Percentiles rank a stretch among this genome's conserved stretches.
These are phyloP conservation scores for Rosa lucieae DNA, from an alignment of 306 rosid genomes.

Conservation along the genomic window DNA sequence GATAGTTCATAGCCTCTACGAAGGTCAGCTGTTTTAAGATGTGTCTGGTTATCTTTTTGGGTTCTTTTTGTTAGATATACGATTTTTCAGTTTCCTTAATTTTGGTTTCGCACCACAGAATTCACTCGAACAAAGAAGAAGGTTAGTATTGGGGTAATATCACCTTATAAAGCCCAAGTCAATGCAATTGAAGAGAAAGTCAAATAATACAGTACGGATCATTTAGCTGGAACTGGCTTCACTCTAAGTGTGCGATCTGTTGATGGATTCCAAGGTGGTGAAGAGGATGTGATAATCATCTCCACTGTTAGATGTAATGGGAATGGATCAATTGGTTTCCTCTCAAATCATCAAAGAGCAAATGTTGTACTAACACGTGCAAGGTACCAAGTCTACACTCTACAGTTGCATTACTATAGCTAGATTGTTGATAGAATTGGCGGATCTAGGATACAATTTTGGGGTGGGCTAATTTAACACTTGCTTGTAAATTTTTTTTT, in stretches of 20 bases:
- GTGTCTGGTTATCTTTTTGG: neutral
- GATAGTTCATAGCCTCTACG: constrained; percentile 44
- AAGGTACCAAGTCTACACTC: constrained; percentile 29
- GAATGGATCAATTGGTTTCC: constrained; percentile 48
- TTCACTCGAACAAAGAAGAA: constrained; percentile 32
- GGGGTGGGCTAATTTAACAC: too few species aligned
- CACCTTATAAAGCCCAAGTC: constrained; percentile 58
- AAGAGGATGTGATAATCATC: constrained; percentile 55
- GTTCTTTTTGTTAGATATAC: neutral
- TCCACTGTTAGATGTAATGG: constrained; percentile 37
- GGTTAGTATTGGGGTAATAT: constrained; percentile 60
- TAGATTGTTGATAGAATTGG: neutral
- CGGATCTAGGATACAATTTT: too few species aligned
- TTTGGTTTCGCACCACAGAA: constrained; percentile 21
- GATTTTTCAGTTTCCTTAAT: neutral
- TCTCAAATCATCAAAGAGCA: constrained; percentile 45
- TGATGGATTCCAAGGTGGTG: constrained; percentile 74
- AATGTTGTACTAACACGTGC: constrained; percentile 64
- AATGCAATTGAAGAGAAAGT: constrained; percentile 44
- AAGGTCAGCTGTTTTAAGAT: constrained; percentile 15
- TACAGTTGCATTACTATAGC: neutral
- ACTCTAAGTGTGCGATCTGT: constrained; percentile 48
- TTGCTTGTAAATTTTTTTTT: too few species aligned
- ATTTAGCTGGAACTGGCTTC: constrained; percentile 22
- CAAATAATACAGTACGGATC: constrained; percentile 12